Percentiles rank a stretch among this genome's conserved stretches.
Evolutionary conservation across 495 filamentous ascomycete species (phyloP).

Genomic region (Aspergillus conjunctus): DNA sequence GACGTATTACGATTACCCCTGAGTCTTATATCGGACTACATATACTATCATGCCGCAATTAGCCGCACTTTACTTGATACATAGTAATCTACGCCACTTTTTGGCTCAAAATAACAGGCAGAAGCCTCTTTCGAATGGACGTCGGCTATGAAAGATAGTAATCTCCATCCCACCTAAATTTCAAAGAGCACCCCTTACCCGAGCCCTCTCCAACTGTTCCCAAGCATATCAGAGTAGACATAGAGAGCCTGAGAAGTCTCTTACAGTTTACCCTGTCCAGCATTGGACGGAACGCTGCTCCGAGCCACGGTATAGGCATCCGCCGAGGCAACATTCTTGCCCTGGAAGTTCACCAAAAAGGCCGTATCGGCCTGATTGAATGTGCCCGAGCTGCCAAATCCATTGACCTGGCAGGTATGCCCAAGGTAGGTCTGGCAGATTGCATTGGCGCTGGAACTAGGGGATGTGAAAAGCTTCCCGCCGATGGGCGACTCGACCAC

Average conservation of each 20-base stretch:
- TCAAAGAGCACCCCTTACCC: too few species aligned
- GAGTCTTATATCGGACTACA: too few species aligned
- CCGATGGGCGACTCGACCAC: slow-evolving; percentile 32
- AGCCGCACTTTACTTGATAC: too few species aligned
- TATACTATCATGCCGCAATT: too few species aligned
- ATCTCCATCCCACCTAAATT: too few species aligned
- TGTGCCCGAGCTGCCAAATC: slow-evolving; percentile 46
- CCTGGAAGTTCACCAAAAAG: slow-evolving; percentile 52
- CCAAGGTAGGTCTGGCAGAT: slow-evolving; percentile 46
- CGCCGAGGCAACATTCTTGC: slow-evolving; percentile 52
- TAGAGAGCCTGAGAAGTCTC: neutral
- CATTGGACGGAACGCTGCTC: slow-evolving; percentile 33
- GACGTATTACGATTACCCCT: neutral
- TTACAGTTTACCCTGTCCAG: slow-evolving; percentile 41
- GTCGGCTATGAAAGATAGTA: too few species aligned
- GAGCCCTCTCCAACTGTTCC: too few species aligned
- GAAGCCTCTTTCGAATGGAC: too few species aligned
- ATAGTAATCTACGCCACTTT: too few species aligned
- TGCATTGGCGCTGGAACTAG: slow-evolving; percentile 36
- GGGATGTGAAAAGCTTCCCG: slow-evolving; percentile 49
- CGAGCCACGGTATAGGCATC: slow-evolving; percentile 6
- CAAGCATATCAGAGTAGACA: neutral
- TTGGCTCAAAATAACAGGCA: too few species aligned
- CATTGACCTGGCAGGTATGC: slow-evolving; percentile 48
- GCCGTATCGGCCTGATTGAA: slow-evolving; percentile 40